A percentile compares a stretch with the other conserved stretches of the same genome.
These are phyloP conservation scores for Mycena pura DNA, from an alignment of 768 basidiomycete genomes.

Conservation along the genomic window DNA sequence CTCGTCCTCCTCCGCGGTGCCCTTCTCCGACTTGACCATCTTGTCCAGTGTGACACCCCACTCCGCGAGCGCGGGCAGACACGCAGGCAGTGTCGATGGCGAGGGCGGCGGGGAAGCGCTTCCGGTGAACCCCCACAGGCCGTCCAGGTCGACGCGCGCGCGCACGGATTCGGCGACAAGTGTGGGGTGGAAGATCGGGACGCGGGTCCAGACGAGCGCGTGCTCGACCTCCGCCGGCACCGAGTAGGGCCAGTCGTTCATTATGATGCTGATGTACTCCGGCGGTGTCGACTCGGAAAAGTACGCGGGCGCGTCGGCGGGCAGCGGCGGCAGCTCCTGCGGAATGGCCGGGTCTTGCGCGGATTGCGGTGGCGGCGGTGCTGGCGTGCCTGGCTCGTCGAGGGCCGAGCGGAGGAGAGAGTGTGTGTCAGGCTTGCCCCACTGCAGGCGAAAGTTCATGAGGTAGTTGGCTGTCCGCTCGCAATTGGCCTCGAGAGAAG, in stretches of 20 bases:
- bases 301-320: constrained; percentile 54
- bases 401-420: constrained; percentile 65
- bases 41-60: constrained; percentile 74
- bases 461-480: constrained; percentile 68
- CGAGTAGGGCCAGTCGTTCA: constrained; percentile 91
- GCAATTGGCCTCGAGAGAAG: background rate
- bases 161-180: constrained; percentile 58
- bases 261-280: constrained; percentile 70
- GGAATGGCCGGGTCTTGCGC: constrained; percentile 9
- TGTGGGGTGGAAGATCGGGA: constrained; percentile 71
- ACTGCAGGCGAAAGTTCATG: constrained; percentile 70
- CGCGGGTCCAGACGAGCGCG: constrained; percentile 76
- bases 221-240: constrained; percentile 80
- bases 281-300: constrained; percentile 70
- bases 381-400: constrained; percentile 35
- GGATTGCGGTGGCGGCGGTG: constrained; percentile 7
- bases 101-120: constrained; percentile 58
- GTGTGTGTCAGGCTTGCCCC: constrained; percentile 73
- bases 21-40: constrained; percentile 58
- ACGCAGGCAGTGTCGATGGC: constrained; percentile 62
- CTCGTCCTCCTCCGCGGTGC: constrained; percentile 58
- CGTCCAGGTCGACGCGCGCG: constrained; percentile 72
- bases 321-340: constrained; percentile 37
- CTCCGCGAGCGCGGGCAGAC: constrained; percentile 67
- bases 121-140: constrained; percentile 86